Evolutionary conservation across 139 green algal genomes (phyloP).

Genomic region (Chlamydomonas asymmetrica): DNA sequence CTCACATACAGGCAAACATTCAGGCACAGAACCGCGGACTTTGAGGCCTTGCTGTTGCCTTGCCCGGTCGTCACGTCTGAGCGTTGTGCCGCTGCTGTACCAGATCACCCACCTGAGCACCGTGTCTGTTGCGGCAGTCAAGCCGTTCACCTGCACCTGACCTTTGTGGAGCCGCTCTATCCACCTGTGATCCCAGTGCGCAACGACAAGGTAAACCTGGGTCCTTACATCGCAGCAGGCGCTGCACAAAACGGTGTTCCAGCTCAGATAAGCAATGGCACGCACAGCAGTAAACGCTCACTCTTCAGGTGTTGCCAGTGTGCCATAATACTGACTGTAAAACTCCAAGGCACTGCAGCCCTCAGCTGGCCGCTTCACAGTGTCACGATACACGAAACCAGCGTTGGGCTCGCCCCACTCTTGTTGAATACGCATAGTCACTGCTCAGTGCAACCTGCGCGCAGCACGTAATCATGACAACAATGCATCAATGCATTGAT

Average conservation of each 20-base stretch:
- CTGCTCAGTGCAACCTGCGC: too few relatives aligned
- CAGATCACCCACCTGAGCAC: background rate
- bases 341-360: background rate
- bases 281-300: too few relatives aligned
- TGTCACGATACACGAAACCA: constrained; percentile 9
- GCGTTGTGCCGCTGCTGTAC: background rate
- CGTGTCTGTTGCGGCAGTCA: background rate
- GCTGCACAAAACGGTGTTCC: background rate
- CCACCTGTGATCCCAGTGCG: background rate
- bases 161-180: background rate
- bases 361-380: background rate
- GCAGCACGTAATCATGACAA: too few relatives aligned
- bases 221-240: background rate
- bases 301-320: constrained; percentile 1
- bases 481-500: too few relatives aligned
- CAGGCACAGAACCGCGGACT: background rate
- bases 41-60: background rate
- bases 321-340: background rate
- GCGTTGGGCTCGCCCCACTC: constrained; percentile 22
- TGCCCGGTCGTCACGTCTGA: too few relatives aligned
- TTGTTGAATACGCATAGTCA: too few relatives aligned
- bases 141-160: background rate
- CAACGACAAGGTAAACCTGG: background rate
- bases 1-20: background rate
- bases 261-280: background rate